Percentiles rank a stretch among this genome's conserved stretches.
Evolutionary conservation across 495 filamentous ascomycete genomes (phyloP).

Genomic region (Thozetella sp.): DNA sequence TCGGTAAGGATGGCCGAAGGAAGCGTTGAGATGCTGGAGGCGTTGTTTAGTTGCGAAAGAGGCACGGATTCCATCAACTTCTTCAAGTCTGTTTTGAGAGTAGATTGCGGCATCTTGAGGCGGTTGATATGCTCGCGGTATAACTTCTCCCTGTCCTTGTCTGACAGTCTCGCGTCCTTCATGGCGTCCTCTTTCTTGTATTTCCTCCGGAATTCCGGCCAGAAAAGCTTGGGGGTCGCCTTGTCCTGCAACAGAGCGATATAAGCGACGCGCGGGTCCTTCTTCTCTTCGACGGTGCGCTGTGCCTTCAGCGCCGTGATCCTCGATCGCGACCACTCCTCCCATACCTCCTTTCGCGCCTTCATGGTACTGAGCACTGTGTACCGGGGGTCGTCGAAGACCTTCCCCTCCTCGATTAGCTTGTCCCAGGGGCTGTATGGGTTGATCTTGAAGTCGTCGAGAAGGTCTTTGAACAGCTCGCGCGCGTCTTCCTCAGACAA

Average conservation of each 20-base stretch:
- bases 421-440: conserved; percentile 94
- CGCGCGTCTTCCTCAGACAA: conserved; percentile 69
- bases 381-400: conserved; percentile 87
- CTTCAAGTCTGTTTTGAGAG: conserved; percentile 77
- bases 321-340: conserved; percentile 74
- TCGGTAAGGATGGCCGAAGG: conserved; percentile 73
- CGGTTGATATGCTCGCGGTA: conserved; percentile 85
- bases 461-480: conserved; percentile 81
- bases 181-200: conserved; percentile 80
- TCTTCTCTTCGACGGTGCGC: conserved; percentile 76
- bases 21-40: conserved; percentile 62
- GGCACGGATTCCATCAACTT: conserved; percentile 74
- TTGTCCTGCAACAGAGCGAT: conserved; percentile 78
- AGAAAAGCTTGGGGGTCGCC: conserved; percentile 89
- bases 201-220: conserved; percentile 94
- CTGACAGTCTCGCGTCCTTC: conserved; percentile 71
- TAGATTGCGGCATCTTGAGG: conserved; percentile 73
- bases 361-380: conserved; percentile 80
- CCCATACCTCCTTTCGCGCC: conserved; percentile 77
- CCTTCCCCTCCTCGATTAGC: conserved; percentile 75
- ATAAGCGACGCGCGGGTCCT: conserved; percentile 84
- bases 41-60: conserved; percentile 64
- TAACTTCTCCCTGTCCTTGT: conserved; percentile 89
- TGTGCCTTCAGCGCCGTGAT: conserved; percentile 71
- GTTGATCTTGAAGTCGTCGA: conserved; percentile 78